A percentile compares a stretch with the other conserved stretches of the same genome.
Evolutionary conservation across 2,329 filamentous ascomycete genomes (phyloP).

Genomic region (Verticillium klebahnii): DNA sequence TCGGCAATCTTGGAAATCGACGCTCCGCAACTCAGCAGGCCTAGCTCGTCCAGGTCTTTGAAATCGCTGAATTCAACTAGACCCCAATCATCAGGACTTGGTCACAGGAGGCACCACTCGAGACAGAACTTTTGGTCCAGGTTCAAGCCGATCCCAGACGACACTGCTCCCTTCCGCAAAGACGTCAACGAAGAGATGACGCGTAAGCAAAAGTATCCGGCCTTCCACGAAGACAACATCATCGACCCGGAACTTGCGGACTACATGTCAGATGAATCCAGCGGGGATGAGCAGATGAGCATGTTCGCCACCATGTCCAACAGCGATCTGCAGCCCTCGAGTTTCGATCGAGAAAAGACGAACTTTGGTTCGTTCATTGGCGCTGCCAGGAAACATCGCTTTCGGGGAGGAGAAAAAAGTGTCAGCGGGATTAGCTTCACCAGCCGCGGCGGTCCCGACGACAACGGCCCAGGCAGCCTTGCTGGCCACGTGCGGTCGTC

Average conservation of each 20-base stretch:
- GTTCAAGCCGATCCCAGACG: constrained; percentile 67
- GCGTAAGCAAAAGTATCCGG: constrained; percentile 66
- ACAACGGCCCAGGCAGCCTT: constrained; percentile 52
- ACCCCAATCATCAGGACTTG: constrained; percentile 60
- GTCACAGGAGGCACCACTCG: constrained; percentile 82
- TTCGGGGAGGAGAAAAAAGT: constrained; percentile 71
- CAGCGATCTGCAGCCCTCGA: constrained; percentile 58
- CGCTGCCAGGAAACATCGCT: constrained; percentile 69
- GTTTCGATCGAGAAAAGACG: constrained; percentile 68
- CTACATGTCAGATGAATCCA: constrained; percentile 94
- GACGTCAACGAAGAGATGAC: constrained; percentile 60
- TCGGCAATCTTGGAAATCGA: constrained; percentile 91
- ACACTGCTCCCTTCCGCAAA: constrained; percentile 83
- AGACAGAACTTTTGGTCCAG: constrained; percentile 78
- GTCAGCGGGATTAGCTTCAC: constrained; percentile 65
- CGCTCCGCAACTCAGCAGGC: constrained; percentile 75
- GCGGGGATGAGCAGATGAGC: constrained; percentile 85
- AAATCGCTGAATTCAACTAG: constrained; percentile 66
- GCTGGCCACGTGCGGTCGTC: constrained; percentile 57
- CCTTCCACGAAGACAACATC: constrained; percentile 98
- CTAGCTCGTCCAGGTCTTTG: constrained; percentile 87
- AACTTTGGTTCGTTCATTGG: constrained; percentile 69
- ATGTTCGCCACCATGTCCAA: constrained; percentile 74
- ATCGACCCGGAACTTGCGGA: constrained; percentile 94
- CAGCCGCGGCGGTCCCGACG: constrained; percentile 61